Percentiles rank a stretch among this genome's conserved stretches.
phyloP scores from a whole-genome alignment of 176 grass and related monocot genomes.

The Aegilops sharonensis region DNA sequence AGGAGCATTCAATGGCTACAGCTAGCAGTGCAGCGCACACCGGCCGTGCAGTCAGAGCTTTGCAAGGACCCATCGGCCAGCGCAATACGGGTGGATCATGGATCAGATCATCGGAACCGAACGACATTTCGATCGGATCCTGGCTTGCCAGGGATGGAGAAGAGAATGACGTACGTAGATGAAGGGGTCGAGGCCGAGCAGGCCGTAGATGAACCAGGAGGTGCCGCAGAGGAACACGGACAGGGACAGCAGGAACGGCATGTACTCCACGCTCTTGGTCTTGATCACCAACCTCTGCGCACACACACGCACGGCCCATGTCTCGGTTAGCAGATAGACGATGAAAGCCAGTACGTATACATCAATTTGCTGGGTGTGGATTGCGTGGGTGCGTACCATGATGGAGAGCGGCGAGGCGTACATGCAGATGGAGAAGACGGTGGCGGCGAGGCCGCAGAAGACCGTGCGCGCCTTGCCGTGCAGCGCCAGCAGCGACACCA shows the following conservation, averaged over 20 bases:
- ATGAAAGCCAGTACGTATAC: too few species aligned
- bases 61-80: conserved; percentile 16
- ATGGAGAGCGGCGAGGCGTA: conserved; percentile 96
- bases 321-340: background rate
- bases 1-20: conserved; percentile 13
- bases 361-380: too few species aligned
- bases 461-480: conserved; percentile 66
- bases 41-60: background rate
- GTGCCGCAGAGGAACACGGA: conserved; percentile 91
- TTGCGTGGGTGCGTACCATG: conserved; percentile 51
- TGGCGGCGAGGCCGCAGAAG: conserved; percentile 88
- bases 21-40: background rate
- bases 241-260: conserved; percentile 95
- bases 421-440: conserved; percentile 97
- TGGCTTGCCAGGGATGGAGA: background rate
- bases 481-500: conserved; percentile 75
- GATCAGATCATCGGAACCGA: background rate
- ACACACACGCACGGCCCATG: background rate
- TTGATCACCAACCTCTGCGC: conserved; percentile 94
- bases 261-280: conserved; percentile 98
- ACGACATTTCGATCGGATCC: background rate
- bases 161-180: conserved; percentile 13
- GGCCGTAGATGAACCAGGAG: conserved; percentile 97
- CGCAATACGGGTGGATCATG: background rate
- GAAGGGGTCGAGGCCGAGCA: conserved; percentile 87